These are phyloP conservation scores for Auricularia auricula-judae DNA, from an alignment of 768 basidiomycete genomes.

Conservation along the genomic window DNA sequence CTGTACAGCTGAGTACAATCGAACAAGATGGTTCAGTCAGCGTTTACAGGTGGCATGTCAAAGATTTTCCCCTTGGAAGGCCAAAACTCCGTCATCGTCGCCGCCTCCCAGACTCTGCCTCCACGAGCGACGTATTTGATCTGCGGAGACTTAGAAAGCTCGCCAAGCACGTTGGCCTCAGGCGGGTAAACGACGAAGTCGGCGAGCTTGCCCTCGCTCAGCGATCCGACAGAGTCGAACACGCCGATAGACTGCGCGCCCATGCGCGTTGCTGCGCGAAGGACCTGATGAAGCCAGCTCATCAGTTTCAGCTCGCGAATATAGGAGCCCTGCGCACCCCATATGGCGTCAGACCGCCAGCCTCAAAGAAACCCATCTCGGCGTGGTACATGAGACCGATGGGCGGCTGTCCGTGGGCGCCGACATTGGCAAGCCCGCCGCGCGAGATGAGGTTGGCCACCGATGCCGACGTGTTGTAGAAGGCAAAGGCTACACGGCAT, in stretches of 20 bases:
- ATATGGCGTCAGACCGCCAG: conserved; percentile 59
- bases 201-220: conserved; percentile 56
- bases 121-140: conserved; percentile 50
- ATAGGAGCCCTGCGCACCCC: conserved; percentile 33
- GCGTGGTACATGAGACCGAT: conserved; percentile 67
- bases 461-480: conserved; percentile 61
- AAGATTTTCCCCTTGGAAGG: conserved; percentile 50
- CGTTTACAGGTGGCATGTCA: conserved; percentile 46
- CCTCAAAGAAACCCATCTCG: conserved; percentile 54
- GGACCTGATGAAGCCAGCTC: conserved; percentile 29
- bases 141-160: conserved; percentile 37
- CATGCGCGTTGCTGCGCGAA: conserved; percentile 56
- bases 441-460: conserved; percentile 57
- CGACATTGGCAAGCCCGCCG: conserved; percentile 54
- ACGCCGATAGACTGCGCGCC: conserved; percentile 59
- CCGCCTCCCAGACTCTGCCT: conserved; percentile 61
- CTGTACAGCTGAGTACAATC: too few relatives aligned
- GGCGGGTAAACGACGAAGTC: conserved; percentile 59
- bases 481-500: conserved; percentile 31
- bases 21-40: neutral
- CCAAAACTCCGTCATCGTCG: conserved; percentile 60
- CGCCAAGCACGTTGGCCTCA: conserved; percentile 46
- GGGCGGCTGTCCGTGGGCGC: conserved; percentile 57
- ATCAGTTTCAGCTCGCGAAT: neutral
- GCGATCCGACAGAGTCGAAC: conserved; percentile 47